Conservation (phyloP, 2,329 filamentous ascomycete species). For the Aspergillus sp. region DNA sequence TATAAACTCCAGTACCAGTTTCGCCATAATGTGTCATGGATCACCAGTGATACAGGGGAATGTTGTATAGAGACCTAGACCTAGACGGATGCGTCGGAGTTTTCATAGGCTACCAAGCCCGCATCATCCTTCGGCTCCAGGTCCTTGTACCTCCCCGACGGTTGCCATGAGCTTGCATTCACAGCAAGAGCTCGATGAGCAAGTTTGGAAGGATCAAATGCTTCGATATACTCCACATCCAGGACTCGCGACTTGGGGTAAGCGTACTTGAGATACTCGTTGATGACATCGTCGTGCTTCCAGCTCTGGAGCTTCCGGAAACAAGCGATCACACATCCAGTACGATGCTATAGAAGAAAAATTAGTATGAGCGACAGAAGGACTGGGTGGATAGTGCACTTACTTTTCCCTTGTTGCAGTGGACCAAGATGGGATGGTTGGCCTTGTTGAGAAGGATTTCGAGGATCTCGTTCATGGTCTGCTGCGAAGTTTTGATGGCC, state of each 20-base stretch:
- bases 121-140: not conserved
- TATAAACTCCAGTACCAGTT: not conserved
- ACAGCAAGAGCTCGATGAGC: slow-evolving; percentile 14
- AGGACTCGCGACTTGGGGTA: slow-evolving; percentile 47
- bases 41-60: not conserved
- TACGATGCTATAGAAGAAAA: slow-evolving; percentile 64
- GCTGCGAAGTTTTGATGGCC: slow-evolving; percentile 60
- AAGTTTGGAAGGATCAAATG: slow-evolving; percentile 23
- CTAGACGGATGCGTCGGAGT: slow-evolving; percentile 7
- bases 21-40: not conserved
- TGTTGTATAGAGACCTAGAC: not conserved
- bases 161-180: slow-evolving; percentile 16
- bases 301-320: slow-evolving; percentile 72
- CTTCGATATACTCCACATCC: slow-evolving; percentile 27
- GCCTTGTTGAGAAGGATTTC: slow-evolving; percentile 66
- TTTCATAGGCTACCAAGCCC: slow-evolving; percentile 6
- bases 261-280: slow-evolving; percentile 69
- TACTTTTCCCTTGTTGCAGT: slow-evolving; percentile 89
- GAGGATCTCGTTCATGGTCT: slow-evolving; percentile 69
- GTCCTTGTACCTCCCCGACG: slow-evolving; percentile 5
- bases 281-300: slow-evolving; percentile 59
- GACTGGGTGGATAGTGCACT: slow-evolving; percentile 13
- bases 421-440: slow-evolving; percentile 79
- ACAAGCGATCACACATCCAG: slow-evolving; percentile 81
- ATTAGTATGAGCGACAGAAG: slow-evolving; percentile 1